phyloP scores from a whole-genome alignment of 225 moss, liverwort and hornwort genomes.

The Asterella californica region DNA sequence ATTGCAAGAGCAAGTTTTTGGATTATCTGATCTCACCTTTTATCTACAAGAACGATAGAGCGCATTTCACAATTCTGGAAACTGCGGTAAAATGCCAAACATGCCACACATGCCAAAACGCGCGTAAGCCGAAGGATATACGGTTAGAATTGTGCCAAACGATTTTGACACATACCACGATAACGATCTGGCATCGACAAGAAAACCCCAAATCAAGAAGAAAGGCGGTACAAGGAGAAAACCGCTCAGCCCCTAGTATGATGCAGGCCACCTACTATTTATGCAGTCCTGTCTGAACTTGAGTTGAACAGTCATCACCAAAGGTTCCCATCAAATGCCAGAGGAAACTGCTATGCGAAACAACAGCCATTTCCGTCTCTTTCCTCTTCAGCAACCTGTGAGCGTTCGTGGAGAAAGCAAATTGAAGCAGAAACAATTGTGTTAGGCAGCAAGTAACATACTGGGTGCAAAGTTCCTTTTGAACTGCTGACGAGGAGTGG shows the following conservation, averaged over 20 bases:
- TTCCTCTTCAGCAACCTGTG: conserved; percentile 49
- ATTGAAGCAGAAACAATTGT: neutral
- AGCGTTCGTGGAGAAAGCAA: neutral
- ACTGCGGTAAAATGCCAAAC: no score
- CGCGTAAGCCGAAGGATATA: neutral
- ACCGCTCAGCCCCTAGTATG: neutral
- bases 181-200: no score
- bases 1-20: neutral
- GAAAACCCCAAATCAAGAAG: neutral
- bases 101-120: neutral
- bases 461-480: conserved; percentile 18
- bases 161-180: neutral
- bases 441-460: neutral
- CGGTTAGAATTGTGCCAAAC: neutral
- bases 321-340: conserved; percentile 58
- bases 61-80: conserved; percentile 72
- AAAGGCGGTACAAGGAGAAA: neutral
- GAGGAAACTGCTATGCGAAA: conserved; percentile 72
- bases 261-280: conserved; percentile 20
- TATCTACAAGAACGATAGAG: conserved; percentile 56
- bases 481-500: neutral
- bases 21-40: conserved; percentile 20
- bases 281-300: conserved; percentile 37
- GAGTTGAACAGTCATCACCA: conserved; percentile 44
- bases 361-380: conserved; percentile 66